phyloP scores from a whole-genome alignment of 1,284 basidiomycete genomes.

The Sporisorium iseilematis-ciliati region DNA sequence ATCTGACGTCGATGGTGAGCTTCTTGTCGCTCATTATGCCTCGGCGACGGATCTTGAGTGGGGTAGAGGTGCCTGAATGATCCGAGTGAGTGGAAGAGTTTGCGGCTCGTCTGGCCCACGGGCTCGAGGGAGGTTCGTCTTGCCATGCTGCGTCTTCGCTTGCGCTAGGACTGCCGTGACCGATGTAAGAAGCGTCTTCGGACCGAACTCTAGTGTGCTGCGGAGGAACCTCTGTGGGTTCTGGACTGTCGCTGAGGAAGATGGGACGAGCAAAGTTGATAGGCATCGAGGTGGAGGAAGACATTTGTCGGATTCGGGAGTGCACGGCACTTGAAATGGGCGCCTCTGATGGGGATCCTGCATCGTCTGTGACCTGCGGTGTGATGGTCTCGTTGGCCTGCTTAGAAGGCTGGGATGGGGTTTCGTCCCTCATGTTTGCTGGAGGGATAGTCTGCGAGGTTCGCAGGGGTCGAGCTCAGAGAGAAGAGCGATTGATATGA shows the following conservation, averaged over 20 bases:
- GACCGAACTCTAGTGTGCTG: constrained; percentile 2
- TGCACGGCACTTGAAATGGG: constrained; percentile 13
- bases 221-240: not conserved
- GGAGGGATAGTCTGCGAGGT: not conserved
- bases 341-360: constrained; percentile 4
- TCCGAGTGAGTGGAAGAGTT: constrained; percentile 13
- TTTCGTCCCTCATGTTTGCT: constrained; percentile 20
- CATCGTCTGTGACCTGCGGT: not conserved
- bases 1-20: constrained; percentile 24
- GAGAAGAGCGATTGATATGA: not conserved
- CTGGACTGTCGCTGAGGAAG: not conserved
- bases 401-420: not conserved
- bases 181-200: constrained; percentile 6
- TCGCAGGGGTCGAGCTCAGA: not conserved
- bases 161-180: constrained; percentile 1
- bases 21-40: constrained; percentile 34
- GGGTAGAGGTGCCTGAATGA: constrained; percentile 6
- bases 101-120: constrained; percentile 16
- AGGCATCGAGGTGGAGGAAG: constrained; percentile 13
- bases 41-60: constrained; percentile 32
- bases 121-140: constrained; percentile 3
- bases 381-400: not conserved
- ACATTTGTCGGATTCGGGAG: constrained; percentile 20
- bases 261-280: constrained; percentile 39
- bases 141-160: constrained; percentile 22